Conservation (phyloP, 1,284 basidiomycete species). For the Stygiomarasmius scandens region DNA sequence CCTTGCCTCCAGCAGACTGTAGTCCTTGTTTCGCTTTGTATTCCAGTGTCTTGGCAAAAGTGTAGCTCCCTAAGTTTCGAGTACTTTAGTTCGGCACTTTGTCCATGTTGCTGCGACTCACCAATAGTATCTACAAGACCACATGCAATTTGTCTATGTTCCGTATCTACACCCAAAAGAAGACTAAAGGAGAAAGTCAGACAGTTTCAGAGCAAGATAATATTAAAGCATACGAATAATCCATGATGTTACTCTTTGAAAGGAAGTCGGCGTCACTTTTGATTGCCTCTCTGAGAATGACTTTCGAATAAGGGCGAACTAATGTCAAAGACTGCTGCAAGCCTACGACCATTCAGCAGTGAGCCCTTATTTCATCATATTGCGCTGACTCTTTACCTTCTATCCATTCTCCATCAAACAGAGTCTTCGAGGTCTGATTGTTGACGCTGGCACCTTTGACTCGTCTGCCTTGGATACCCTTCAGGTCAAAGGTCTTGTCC, state of each 20-base stretch:
- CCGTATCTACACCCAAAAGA: constrained; percentile 67
- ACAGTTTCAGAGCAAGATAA: neutral
- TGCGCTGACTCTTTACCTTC: constrained; percentile 49
- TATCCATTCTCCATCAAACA: constrained; percentile 83
- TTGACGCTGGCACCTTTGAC: constrained; percentile 48
- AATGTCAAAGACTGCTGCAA: constrained; percentile 67
- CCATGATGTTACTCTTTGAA: constrained; percentile 78
- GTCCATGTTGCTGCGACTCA: constrained; percentile 20
- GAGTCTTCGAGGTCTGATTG: constrained; percentile 46
- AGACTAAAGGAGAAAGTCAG: constrained; percentile 40
- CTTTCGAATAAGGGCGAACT: constrained; percentile 71
- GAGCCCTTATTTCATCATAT: neutral
- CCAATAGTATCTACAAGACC: constrained; percentile 84
- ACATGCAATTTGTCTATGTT: constrained; percentile 66
- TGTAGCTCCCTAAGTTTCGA: constrained; percentile 60
- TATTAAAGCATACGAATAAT: constrained; percentile 63
- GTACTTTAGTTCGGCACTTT: neutral
- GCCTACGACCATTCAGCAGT: constrained; percentile 36
- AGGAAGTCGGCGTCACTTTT: constrained; percentile 72
- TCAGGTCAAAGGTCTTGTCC: constrained; percentile 74
- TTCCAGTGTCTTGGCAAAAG: constrained; percentile 76
- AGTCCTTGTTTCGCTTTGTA: constrained; percentile 77
- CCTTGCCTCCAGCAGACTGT: constrained; percentile 53
- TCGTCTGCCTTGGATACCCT: constrained; percentile 75
- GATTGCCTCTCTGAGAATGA: constrained; percentile 68